These are phyloP conservation scores for Yamadazyma trypodendri DNA, from an alignment of 1,139 yeast species.

Conservation along the genomic window DNA sequence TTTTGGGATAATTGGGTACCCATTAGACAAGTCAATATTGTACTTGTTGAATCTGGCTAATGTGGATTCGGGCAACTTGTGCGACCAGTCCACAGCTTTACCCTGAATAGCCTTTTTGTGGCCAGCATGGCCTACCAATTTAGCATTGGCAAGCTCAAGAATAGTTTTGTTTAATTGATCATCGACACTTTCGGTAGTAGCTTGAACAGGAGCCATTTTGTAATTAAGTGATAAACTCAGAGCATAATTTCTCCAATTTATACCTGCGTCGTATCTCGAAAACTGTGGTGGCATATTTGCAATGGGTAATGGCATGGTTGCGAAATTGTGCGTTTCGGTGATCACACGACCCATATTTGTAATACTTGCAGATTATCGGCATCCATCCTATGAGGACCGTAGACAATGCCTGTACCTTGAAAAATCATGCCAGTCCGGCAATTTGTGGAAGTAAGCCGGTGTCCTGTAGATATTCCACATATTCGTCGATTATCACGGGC, in stretches of 20 bases:
- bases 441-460: constrained; percentile 7
- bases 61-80: constrained; percentile 18
- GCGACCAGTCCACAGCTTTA: constrained; percentile 15
- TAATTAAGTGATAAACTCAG: background rate
- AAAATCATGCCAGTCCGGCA: background rate
- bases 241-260: background rate
- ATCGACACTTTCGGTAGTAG: background rate
- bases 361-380: too few relatives aligned
- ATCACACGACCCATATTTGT: too few relatives aligned
- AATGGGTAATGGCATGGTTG: background rate
- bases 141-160: constrained; percentile 5
- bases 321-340: background rate
- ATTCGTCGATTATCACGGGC: constrained; percentile 89
- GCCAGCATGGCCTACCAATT: constrained; percentile 5
- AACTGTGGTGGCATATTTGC: constrained; percentile 4
- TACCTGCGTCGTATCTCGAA: background rate
- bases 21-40: constrained; percentile 30
- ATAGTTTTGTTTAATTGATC: constrained; percentile 7
- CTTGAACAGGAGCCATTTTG: constrained; percentile 12
- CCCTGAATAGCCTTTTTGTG: constrained; percentile 3
- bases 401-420: background rate
- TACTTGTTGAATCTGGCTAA: constrained; percentile 27
- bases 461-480: constrained; percentile 58
- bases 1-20: constrained; percentile 30
- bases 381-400: too few relatives aligned